phyloP scores from a whole-genome alignment of 805 yeast genomes.

The Pichia gijzeniarum region DNA sequence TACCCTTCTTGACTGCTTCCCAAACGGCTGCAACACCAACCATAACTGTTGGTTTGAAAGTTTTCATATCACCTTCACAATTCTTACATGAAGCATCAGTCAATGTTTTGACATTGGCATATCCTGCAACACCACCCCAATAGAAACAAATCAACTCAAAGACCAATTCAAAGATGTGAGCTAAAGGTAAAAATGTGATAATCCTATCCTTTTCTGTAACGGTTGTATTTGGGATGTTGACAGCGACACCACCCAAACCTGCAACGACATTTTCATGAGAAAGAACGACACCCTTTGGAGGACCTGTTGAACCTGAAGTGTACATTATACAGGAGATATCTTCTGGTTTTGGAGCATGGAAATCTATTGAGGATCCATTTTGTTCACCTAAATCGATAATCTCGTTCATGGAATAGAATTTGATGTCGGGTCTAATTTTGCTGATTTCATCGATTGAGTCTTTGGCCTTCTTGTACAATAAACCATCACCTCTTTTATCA shows the following conservation, averaged over 20 bases:
- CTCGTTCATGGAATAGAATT: slow-evolving; percentile 60
- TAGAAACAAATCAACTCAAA: slow-evolving; percentile 73
- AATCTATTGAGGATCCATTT: slow-evolving; percentile 34
- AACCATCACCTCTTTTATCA: slow-evolving; percentile 62
- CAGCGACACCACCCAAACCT: slow-evolving; percentile 78
- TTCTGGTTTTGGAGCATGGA: slow-evolving; percentile 45
- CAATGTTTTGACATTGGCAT: slow-evolving; percentile 88
- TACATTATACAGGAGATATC: slow-evolving; percentile 76
- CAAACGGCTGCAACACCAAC: slow-evolving; percentile 99
- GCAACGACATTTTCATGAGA: slow-evolving; percentile 65
- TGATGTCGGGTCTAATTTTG: slow-evolving; percentile 70
- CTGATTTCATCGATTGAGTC: slow-evolving; percentile 53
- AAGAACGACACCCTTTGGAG: slow-evolving; percentile 78
- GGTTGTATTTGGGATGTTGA: slow-evolving; percentile 46
- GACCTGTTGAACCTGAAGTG: slow-evolving; percentile 83
- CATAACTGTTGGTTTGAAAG: slow-evolving; percentile 87
- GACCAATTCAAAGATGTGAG: slow-evolving; percentile 90
- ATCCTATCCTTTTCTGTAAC: slow-evolving; percentile 60
- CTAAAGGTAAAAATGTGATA: slow-evolving; percentile 87
- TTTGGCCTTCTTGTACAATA: slow-evolving; percentile 49
- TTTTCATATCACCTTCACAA: slow-evolving; percentile 82
- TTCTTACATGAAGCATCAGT: slow-evolving; percentile 76
- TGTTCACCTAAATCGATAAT: slow-evolving; percentile 55
- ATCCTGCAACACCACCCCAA: slow-evolving; percentile 91
- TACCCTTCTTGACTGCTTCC: slow-evolving; percentile 94